These are phyloP conservation scores for Tricholoma bakamatsutake DNA, from an alignment of 768 basidiomycete species.

Conservation along the genomic window DNA sequence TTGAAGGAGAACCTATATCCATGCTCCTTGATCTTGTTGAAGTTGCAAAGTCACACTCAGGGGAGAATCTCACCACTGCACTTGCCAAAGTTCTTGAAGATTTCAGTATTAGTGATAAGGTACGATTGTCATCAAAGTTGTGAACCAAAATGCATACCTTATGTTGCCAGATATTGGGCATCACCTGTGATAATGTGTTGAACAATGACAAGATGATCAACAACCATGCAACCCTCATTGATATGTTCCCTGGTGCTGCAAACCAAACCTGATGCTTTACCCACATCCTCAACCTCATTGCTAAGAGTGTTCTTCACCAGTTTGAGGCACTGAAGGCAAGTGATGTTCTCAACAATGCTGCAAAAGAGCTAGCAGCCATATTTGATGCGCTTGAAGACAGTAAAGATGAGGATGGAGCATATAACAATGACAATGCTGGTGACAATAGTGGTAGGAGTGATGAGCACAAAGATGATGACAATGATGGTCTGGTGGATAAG, in stretches of 20 bases:
- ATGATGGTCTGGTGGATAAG: not conserved
- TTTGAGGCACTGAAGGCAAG: not conserved
- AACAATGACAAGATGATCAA: too few species aligned
- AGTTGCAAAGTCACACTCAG: too few species aligned
- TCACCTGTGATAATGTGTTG: too few species aligned
- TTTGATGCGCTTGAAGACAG: not conserved
- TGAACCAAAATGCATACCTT: too few species aligned
- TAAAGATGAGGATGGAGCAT: not conserved
- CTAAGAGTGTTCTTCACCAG: conserved; percentile 18
- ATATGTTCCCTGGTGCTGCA: conserved; percentile 14
- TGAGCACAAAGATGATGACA: not conserved
- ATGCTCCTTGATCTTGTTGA: too few species aligned
- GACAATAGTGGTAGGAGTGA: not conserved
- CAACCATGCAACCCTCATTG: conserved; percentile 15
- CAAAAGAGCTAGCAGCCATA: not conserved
- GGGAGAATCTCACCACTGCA: too few species aligned
- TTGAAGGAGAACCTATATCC: too few species aligned
- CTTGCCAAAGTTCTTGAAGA: too few species aligned
- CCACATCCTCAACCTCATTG: conserved; percentile 33
- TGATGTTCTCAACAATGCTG: not conserved
- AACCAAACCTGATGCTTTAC: conserved; percentile 30
- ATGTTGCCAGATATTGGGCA: too few species aligned
- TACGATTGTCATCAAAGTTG: too few species aligned
- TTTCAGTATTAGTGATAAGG: too few species aligned
- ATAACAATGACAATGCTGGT: not conserved